phyloP scores from a whole-genome alignment of 1,139 yeast species.

The Pichia sp. region DNA sequence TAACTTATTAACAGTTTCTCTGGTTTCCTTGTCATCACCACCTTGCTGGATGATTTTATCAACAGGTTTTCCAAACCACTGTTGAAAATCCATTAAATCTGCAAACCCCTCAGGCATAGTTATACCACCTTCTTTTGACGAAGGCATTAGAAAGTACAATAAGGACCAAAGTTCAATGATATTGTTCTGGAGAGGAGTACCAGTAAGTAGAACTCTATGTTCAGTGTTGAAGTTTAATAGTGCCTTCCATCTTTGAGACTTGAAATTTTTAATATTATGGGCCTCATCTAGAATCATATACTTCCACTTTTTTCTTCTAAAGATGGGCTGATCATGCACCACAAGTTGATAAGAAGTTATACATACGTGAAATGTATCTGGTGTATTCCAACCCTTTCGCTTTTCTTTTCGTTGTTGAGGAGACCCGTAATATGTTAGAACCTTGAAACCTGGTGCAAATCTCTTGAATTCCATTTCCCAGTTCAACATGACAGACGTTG shows the following conservation, averaged over 20 bases:
- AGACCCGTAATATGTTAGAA: constrained; percentile 93
- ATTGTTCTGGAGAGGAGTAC: constrained; percentile 92
- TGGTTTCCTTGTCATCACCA: constrained; percentile 64
- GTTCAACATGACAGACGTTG: constrained; percentile 96
- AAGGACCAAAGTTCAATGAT: constrained; percentile 92
- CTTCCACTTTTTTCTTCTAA: constrained; percentile 88
- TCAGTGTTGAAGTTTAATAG: constrained; percentile 88
- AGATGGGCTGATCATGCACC: constrained; percentile 92
- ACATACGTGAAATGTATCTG: constrained; percentile 93
- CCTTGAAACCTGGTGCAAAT: constrained; percentile 97
- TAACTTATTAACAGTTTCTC: constrained; percentile 76
- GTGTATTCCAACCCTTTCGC: constrained; percentile 96
- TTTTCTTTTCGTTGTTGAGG: constrained; percentile 96
- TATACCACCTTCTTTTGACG: constrained; percentile 51
- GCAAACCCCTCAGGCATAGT: constrained; percentile 96
- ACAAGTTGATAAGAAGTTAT: constrained; percentile 95
- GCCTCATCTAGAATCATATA: constrained; percentile 98
- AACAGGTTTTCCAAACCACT: constrained; percentile 97
- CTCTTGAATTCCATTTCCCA: constrained; percentile 99
- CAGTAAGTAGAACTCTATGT: constrained; percentile 81
- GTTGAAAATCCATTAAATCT: constrained; percentile 89
- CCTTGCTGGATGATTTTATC: constrained; percentile 84
- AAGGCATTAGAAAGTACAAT: constrained; percentile 92
- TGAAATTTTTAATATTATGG: constrained; percentile 91
- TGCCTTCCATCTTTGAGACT: constrained; percentile 97